phyloP scores from a whole-genome alignment of 306 rosid genomes.

The Dalbergia cultrata region DNA sequence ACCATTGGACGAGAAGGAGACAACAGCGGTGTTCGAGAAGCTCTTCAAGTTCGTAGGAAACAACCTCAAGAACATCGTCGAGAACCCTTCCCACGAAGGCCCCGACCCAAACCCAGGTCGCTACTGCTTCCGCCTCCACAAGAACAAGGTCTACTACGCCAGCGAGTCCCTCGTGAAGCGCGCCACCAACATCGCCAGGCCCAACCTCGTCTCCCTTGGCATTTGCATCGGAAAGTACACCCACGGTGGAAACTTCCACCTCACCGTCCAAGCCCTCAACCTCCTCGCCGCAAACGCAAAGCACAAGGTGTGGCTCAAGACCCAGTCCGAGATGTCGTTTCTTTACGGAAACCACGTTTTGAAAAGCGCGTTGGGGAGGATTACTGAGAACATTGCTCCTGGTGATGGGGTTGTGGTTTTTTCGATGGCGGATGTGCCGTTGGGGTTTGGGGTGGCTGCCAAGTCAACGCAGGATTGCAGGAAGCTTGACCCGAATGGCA shows the following conservation, averaged over 20 bases:
- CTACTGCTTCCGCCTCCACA: constrained; percentile 90
- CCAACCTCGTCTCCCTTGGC: constrained; percentile 73
- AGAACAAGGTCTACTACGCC: constrained; percentile 79
- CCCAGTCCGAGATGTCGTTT: constrained; percentile 86
- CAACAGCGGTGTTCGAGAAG: constrained; percentile 82
- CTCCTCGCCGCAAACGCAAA: constrained; percentile 78
- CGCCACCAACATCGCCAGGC: constrained; percentile 81
- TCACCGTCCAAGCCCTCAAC: constrained; percentile 72
- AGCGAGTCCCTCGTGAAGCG: constrained; percentile 87
- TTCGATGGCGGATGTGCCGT: constrained; percentile 87
- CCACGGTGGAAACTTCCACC: constrained; percentile 88
- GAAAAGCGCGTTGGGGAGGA: constrained; percentile 87
- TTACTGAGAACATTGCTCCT: constrained; percentile 74
- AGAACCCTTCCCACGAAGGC: constrained; percentile 91
- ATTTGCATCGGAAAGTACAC: constrained; percentile 91
- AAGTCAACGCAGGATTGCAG: constrained; percentile 94
- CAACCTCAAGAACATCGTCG: constrained; percentile 86
- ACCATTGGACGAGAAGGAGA: constrained; percentile 84
- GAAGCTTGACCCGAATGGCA: constrained; percentile 92
- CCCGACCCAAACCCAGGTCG: constrained; percentile 76
- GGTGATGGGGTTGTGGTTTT: constrained; percentile 94
- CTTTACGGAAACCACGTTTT: constrained; percentile 87
- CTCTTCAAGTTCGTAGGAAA: constrained; percentile 87
- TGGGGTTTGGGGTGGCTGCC: constrained; percentile 91
- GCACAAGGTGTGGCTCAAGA: constrained; percentile 95